These are phyloP conservation scores for Fraxinus ornus DNA, from an alignment of 305 asterid genomes.

Conservation along the genomic window DNA sequence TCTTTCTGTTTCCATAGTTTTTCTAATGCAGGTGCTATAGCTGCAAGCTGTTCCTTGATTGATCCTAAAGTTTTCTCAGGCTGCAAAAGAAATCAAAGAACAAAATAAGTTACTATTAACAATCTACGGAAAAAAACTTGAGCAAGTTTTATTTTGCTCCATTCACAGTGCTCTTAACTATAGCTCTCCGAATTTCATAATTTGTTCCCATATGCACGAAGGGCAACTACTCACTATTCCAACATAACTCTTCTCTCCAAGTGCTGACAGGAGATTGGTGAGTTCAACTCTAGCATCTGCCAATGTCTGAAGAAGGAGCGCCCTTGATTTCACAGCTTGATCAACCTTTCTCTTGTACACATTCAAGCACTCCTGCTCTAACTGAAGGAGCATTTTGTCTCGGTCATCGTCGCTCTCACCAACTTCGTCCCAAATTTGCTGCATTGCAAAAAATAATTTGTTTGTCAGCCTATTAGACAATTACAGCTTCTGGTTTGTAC, in stretches of 20 bases:
- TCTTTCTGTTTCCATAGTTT: constrained; percentile 83
- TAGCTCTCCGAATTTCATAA: not conserved
- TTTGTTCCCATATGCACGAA: constrained; percentile 10
- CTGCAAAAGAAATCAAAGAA: constrained; percentile 36
- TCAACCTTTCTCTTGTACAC: constrained; percentile 93
- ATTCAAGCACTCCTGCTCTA: constrained; percentile 95
- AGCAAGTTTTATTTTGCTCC: constrained; percentile 1
- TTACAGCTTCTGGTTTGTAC: not conserved
- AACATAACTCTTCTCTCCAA: constrained; percentile 76
- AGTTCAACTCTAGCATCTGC: constrained; percentile 91
- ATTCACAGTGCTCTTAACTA: constrained; percentile 11
- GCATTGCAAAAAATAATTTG: constrained; percentile 28
- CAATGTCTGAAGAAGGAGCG: constrained; percentile 77
- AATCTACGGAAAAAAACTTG: not conserved
- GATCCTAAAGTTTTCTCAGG: constrained; percentile 90
- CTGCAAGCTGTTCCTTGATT: constrained; percentile 91
- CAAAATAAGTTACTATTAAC: not conserved
- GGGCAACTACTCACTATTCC: constrained; percentile 65
- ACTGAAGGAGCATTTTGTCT: constrained; percentile 89
- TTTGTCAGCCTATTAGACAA: constrained; percentile 12
- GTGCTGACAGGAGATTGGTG: constrained; percentile 76
- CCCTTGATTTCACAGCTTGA: constrained; percentile 79
- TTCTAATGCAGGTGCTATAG: constrained; percentile 86
- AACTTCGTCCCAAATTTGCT: constrained; percentile 99
- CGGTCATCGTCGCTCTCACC: constrained; percentile 92